Evolutionary conservation across 352 stramenopile genomes (phyloP).

Genomic region (Pythium grandisporangium): DNA sequence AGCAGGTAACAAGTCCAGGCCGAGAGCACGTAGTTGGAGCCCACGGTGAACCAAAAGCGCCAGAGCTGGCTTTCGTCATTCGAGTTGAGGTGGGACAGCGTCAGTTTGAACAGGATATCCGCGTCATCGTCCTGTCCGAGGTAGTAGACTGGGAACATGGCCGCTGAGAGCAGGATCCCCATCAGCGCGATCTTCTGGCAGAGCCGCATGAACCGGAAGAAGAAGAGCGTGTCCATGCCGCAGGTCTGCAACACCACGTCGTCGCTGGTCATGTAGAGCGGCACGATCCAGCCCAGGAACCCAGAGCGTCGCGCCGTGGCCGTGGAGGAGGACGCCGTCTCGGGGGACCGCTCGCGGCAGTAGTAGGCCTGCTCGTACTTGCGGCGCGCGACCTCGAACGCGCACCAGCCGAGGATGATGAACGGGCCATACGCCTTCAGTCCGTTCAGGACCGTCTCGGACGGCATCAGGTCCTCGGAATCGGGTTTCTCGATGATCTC

Average conservation of each 20-base stretch:
- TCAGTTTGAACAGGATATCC: slow-evolving; percentile 52
- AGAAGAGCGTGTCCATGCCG: slow-evolving; percentile 76
- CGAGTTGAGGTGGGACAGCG: slow-evolving; percentile 44
- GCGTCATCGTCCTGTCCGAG: slow-evolving; percentile 24
- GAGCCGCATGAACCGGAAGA: slow-evolving; percentile 61
- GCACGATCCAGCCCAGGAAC: slow-evolving; percentile 42
- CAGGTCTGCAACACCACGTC: slow-evolving; percentile 60
- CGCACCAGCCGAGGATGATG: slow-evolving; percentile 47
- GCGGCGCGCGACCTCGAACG: slow-evolving; percentile 51
- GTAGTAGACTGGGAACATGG: slow-evolving; percentile 77
- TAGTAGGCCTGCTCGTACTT: slow-evolving; percentile 62
- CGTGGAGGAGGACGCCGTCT: slow-evolving; percentile 40
- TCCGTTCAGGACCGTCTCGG: slow-evolving; percentile 50
- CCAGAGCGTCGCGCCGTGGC: slow-evolving; percentile 20
- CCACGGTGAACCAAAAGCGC: slow-evolving; percentile 58
- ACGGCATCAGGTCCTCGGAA: slow-evolving; percentile 40
- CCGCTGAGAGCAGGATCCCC: slow-evolving; percentile 43
- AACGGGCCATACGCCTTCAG: slow-evolving; percentile 63
- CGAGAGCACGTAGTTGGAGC: slow-evolving; percentile 60
- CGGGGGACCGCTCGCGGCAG: slow-evolving; percentile 47
- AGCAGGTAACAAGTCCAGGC: slow-evolving; percentile 50
- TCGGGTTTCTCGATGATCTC: slow-evolving; percentile 2
- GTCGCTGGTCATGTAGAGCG: slow-evolving; percentile 51
- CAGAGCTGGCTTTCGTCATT: slow-evolving; percentile 28
- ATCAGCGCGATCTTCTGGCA: slow-evolving; percentile 63